Percentiles rank a stretch among this genome's conserved stretches.
These are phyloP conservation scores for Trifolium repens DNA, from an alignment of 306 rosid genomes.

Conservation along the genomic window DNA sequence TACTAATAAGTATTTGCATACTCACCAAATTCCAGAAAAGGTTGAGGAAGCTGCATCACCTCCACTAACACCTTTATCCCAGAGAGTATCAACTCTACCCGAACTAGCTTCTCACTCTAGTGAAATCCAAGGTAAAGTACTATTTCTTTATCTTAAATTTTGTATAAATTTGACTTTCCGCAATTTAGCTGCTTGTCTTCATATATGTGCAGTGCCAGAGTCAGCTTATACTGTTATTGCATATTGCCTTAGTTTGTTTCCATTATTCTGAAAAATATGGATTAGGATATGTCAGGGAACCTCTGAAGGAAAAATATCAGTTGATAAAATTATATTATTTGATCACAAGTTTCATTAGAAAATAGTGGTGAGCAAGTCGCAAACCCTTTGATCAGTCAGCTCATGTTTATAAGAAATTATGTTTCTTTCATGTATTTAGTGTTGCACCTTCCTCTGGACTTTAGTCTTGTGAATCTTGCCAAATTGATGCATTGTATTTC, in stretches of 20 bases:
- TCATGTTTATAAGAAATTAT: too few species aligned
- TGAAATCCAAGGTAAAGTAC: constrained; percentile 66
- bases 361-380: background rate
- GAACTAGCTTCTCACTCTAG: constrained; percentile 63
- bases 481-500: constrained; percentile 23
- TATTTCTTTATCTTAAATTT: constrained; percentile 22
- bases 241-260: constrained; percentile 14
- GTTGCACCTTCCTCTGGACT: background rate
- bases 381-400: background rate
- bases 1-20: constrained; percentile 64
- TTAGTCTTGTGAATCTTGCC: background rate
- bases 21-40: constrained; percentile 61
- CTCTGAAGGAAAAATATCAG: constrained; percentile 21
- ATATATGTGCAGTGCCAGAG: background rate
- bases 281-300: constrained; percentile 18
- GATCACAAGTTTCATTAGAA: constrained; percentile 4
- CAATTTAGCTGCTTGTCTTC: constrained; percentile 17
- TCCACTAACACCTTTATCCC: constrained; percentile 74
- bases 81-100: constrained; percentile 49
- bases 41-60: constrained; percentile 69
- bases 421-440: background rate
- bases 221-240: constrained; percentile 10
- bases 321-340: constrained; percentile 10
- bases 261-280: constrained; percentile 28
- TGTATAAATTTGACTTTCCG: constrained; percentile 9